Evolutionary conservation across 768 basidiomycete genomes (phyloP), one percentile per base, ranked within the genome.

Genomic region (Pleurotus citrinopileatus): DNA sequence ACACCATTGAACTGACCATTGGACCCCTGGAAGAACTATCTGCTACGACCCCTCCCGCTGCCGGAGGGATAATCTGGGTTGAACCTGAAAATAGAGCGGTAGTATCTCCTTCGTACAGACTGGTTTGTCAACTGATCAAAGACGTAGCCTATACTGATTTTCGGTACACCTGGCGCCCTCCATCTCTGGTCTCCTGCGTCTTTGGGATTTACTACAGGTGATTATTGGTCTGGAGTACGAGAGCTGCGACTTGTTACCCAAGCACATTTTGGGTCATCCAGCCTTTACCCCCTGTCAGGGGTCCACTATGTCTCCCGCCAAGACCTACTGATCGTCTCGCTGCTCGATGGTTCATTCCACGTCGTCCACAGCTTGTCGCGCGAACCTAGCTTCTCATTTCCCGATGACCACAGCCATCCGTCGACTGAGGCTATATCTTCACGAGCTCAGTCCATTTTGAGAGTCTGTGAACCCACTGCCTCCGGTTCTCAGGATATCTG

Each of bases 281-380:
- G 78, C 7, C 72, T 89, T 32, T 75, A 80, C 51, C 78, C 77
- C 3, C 70, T 82, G 17, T 79, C 86, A 12, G 89, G 90, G 0
- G 64, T 89, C 27, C 64, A 73, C 13, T 87, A 89, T 64, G 59
- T 78, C 15, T 65, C 58, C 3, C 63, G 67, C 15, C 68, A 68
- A 27, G 89, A 91, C 61, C 57, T 69, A 1, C 70, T 89, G 27
- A 53, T 89, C 17, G 56, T 90, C 32, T 73, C 82, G 3, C 72
- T 91, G 15, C 75, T 78, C 32, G 90, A 93, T 59, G 91, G 90
- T 0, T 84, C 87, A 7, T 76, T 89, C 60, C 83, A 88, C 61
- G 77, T 77, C 45, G 64, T 91, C 52, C 75, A 80, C 59, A 66
- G 73, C 50, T 19, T 90, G 25, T 78, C 79, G 20, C 58, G 55